phyloP scores from a whole-genome alignment of 768 basidiomycete genomes.

The Amanita inopinata region DNA sequence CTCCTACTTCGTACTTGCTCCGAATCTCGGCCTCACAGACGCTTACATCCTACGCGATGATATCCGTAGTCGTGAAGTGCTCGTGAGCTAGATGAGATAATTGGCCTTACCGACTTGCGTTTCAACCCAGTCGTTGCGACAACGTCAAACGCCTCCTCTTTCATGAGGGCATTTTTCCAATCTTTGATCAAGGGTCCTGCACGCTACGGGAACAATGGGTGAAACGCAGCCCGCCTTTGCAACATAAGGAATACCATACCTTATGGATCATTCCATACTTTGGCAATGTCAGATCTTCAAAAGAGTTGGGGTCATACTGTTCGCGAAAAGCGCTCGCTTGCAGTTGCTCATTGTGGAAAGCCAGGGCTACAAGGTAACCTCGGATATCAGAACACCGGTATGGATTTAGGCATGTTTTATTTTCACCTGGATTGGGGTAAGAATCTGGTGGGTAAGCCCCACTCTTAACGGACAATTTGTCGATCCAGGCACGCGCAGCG shows the following conservation, averaged over 20 bases:
- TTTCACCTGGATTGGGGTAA: slow-evolving; percentile 80
- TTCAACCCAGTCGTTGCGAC: slow-evolving; percentile 43
- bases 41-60: slow-evolving; percentile 38
- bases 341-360: slow-evolving; percentile 82
- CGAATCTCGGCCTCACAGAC: slow-evolving; percentile 69
- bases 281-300: slow-evolving; percentile 78
- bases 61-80: not conserved
- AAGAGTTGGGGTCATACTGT: slow-evolving; percentile 67
- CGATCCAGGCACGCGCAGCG: slow-evolving; percentile 63
- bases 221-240: not conserved
- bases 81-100: slow-evolving; percentile 5
- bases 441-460: slow-evolving; percentile 83
- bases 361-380: slow-evolving; percentile 45
- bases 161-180: slow-evolving; percentile 57
- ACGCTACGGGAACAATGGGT: slow-evolving; percentile 41
- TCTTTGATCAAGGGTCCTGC: slow-evolving; percentile 56
- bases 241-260: slow-evolving; percentile 26
- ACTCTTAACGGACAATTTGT: slow-evolving; percentile 69
- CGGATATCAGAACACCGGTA: slow-evolving; percentile 5
- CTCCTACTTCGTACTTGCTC: slow-evolving; percentile 49
- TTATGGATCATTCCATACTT: slow-evolving; percentile 72
- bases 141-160: slow-evolving; percentile 58
- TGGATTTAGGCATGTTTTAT: slow-evolving; percentile 15
- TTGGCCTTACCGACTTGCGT: slow-evolving; percentile 56
- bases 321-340: slow-evolving; percentile 91